phyloP scores from a whole-genome alignment of 371 early-diverging fungal species.

The Paraphysoderma sedebokerense region DNA sequence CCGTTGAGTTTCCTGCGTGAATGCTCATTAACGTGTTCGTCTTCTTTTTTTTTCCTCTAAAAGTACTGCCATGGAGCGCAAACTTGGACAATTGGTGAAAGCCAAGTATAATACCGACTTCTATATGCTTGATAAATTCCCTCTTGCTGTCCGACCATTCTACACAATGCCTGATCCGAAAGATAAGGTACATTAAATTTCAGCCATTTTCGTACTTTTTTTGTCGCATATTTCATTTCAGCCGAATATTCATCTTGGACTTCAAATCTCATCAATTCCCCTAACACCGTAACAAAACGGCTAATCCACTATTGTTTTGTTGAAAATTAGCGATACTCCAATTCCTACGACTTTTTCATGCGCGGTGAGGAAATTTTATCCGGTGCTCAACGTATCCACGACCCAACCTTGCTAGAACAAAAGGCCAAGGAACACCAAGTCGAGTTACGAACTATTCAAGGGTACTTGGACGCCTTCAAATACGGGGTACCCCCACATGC shows the following conservation, averaged over 20 bases:
- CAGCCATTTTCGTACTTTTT: not conserved
- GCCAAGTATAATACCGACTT: conserved; percentile 96
- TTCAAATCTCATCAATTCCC: too few species aligned
- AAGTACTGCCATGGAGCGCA: conserved; percentile 82
- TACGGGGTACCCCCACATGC: conserved; percentile 98
- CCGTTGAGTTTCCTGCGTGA: not conserved
- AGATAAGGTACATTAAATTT: conserved; percentile 25
- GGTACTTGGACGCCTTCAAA: conserved; percentile 96
- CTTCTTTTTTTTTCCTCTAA: conserved; percentile 4
- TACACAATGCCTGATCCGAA: conserved; percentile 98
- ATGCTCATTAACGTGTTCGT: not conserved
- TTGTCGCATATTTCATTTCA: conserved; percentile 1
- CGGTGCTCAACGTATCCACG: conserved; percentile 99
- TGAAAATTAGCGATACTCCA: conserved; percentile 76
- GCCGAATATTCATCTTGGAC: too few species aligned
- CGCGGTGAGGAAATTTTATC: conserved; percentile 99
- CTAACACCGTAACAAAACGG: too few species aligned
- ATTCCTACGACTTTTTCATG: conserved; percentile 99
- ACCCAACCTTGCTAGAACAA: conserved; percentile 64
- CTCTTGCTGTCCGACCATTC: conserved; percentile 90
- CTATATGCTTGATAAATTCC: conserved; percentile 99
- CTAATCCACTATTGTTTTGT: too few species aligned
- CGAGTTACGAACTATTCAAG: conserved; percentile 65
- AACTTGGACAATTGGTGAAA: conserved; percentile 84
- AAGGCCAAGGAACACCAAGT: conserved; percentile 72